These are phyloP conservation scores for Plasmopara muralis DNA, from an alignment of 352 stramenopile genomes.

Conservation along the genomic window DNA sequence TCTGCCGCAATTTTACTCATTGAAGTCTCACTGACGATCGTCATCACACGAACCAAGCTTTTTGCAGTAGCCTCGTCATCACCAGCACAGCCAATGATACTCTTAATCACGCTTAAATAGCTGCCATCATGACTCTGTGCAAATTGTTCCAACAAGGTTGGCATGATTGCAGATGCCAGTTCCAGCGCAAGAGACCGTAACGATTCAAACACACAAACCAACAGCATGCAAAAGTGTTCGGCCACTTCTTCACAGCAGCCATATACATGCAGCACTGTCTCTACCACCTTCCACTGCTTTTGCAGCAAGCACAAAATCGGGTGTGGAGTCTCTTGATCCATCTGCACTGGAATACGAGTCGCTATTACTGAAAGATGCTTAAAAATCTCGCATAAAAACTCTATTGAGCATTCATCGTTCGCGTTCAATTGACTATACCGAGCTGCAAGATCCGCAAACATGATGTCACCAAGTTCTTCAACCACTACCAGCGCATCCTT, in stretches of 20 bases:
- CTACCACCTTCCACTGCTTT: slow-evolving; percentile 48
- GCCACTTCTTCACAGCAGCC: slow-evolving; percentile 48
- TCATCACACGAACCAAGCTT: slow-evolving; percentile 61
- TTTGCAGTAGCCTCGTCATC: slow-evolving; percentile 49
- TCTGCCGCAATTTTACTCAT: slow-evolving; percentile 48
- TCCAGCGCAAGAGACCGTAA: slow-evolving; percentile 58
- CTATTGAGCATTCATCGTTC: slow-evolving; percentile 40
- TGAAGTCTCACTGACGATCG: slow-evolving; percentile 47
- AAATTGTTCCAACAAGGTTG: slow-evolving; percentile 56
- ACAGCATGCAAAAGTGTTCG: slow-evolving; percentile 45
- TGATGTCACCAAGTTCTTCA: slow-evolving; percentile 51
- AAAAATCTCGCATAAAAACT: slow-evolving; percentile 56
- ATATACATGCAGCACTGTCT: slow-evolving; percentile 46
- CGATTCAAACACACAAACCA: slow-evolving; percentile 54
- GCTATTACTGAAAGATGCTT: slow-evolving; percentile 54
- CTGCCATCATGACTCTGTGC: slow-evolving; percentile 45
- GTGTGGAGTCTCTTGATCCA: slow-evolving; percentile 56
- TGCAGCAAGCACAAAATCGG: slow-evolving; percentile 50
- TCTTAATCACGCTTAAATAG: slow-evolving; percentile 65
- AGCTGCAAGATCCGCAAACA: slow-evolving; percentile 55
- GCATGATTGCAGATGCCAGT: slow-evolving; percentile 55
- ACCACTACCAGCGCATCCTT: slow-evolving; percentile 53
- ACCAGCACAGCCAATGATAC: slow-evolving; percentile 52
- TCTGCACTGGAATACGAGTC: slow-evolving; percentile 46
- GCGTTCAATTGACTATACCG: slow-evolving; percentile 38